Evolutionary conservation across 108 stramenopile genomes (phyloP).

Genomic region (Pseudonitzschia delicatissima): DNA sequence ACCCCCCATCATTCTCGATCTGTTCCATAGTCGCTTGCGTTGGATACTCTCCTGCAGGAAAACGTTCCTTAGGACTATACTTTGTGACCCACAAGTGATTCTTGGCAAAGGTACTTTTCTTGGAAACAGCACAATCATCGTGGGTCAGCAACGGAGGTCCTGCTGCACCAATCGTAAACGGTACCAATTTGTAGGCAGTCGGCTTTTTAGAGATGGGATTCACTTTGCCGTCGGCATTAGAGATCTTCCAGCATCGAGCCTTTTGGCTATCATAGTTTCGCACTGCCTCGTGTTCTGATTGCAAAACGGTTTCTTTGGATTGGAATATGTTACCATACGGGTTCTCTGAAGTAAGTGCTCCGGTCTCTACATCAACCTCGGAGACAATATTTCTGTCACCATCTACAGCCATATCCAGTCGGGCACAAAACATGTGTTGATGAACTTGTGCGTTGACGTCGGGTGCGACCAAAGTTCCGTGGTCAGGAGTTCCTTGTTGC

Average conservation of each 20-base stretch:
- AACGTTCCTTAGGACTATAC: constrained; percentile 40
- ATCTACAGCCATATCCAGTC: constrained; percentile 71
- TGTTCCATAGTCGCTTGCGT: too few species aligned
- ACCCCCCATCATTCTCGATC: constrained; percentile 35
- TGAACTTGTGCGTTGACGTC: constrained; percentile 73
- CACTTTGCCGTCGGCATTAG: constrained; percentile 40
- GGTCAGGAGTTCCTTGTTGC: constrained; percentile 25
- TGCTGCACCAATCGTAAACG: constrained; percentile 46
- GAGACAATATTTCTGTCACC: constrained; percentile 48
- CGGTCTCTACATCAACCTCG: constrained; percentile 59
- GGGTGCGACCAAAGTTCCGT: constrained; percentile 58
- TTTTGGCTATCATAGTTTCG: constrained; percentile 35
- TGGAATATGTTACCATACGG: constrained; percentile 49
- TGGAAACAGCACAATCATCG: constrained; percentile 33
- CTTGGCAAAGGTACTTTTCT: constrained; percentile 47
- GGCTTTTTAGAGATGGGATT: constrained; percentile 51
- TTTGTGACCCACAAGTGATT: constrained; percentile 62
- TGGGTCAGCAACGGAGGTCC: constrained; percentile 39
- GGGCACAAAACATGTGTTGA: constrained; percentile 76
- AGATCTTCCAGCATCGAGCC: constrained; percentile 59
- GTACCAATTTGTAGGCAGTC: constrained; percentile 49
- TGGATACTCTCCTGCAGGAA: constrained; percentile 61
- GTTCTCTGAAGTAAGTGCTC: constrained; percentile 27
- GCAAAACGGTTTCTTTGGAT: constrained; percentile 38
- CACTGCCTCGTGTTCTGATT: constrained; percentile 37